These are phyloP conservation scores for Linum tenue DNA, from an alignment of 345 rosid species.

Conservation along the genomic window DNA sequence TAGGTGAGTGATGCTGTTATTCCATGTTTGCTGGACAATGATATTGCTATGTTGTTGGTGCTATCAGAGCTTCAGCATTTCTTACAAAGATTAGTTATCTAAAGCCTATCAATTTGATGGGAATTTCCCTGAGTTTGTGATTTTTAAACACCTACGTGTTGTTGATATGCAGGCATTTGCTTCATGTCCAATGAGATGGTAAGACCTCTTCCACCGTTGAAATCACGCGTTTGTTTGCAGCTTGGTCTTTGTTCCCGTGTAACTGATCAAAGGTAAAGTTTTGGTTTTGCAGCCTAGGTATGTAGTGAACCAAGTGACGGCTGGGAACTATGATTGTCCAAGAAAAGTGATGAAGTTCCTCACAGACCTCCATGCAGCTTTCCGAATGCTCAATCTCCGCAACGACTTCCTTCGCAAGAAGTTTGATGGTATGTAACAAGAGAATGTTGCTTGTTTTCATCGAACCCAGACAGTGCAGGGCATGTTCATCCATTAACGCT, in stretches of 20 bases:
- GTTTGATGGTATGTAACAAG: constrained; percentile 53
- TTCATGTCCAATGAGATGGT: constrained; percentile 97
- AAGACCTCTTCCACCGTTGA: constrained; percentile 17
- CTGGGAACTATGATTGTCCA: constrained; percentile 87
- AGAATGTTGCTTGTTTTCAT: neutral
- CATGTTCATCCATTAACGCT: neutral
- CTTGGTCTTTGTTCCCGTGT: neutral
- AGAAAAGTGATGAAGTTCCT: constrained; percentile 75
- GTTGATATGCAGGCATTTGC: constrained; percentile 58
- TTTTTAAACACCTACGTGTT: neutral
- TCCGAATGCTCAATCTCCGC: constrained; percentile 89
- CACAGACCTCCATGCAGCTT: constrained; percentile 80
- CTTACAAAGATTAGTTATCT: no score
- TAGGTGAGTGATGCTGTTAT: constrained; percentile 40
- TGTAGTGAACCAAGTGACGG: constrained; percentile 83
- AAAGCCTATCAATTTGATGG: neutral
- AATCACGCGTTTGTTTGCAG: neutral
- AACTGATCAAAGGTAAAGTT: neutral
- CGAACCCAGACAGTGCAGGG: neutral
- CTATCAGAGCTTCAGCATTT: no score
- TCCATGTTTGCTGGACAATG: neutral
- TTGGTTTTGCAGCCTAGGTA: constrained; percentile 61
- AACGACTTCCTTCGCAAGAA: constrained; percentile 96
- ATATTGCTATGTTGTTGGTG: neutral
- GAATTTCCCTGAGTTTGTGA: neutral